Percentiles rank a stretch among this genome's conserved stretches.
These are phyloP conservation scores for Taphrina confusa DNA, from an alignment of 1,139 yeast species.

Conservation along the genomic window DNA sequence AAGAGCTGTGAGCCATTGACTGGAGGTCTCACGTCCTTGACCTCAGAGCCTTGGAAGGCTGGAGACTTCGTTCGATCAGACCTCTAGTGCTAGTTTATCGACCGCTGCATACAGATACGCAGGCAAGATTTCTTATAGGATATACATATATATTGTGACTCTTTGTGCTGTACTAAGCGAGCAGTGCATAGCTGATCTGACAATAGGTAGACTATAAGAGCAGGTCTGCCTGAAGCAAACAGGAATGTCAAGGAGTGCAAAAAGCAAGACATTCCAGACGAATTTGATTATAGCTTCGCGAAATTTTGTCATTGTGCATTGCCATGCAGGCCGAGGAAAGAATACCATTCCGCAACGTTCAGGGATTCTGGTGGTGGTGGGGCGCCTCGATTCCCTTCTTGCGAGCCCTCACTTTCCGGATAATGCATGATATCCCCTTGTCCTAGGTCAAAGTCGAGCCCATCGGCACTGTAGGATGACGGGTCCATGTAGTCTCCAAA, in stretches of 20 bases:
- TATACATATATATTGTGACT: no score
- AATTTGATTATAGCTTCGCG: no score
- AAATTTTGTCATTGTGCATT: constrained; percentile 6
- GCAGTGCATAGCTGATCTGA: no score
- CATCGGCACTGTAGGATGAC: constrained; percentile 11
- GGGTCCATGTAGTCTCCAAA: constrained; percentile 31
- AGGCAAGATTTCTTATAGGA: no score
- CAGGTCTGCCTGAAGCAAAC: no score
- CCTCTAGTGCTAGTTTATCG: no score
- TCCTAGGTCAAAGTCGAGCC: constrained; percentile 21
- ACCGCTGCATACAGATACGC: no score
- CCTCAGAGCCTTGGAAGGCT: constrained; percentile 33
- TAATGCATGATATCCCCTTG: constrained; percentile 24
- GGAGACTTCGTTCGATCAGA: constrained; percentile 35
- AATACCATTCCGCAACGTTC: constrained; percentile 31
- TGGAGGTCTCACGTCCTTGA: constrained; percentile 30
- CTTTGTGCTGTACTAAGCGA: no score
- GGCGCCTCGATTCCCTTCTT: constrained; percentile 16
- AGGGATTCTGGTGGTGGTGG: constrained; percentile 27
- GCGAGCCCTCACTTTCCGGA: constrained; percentile 16
- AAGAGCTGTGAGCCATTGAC: constrained; percentile 67
- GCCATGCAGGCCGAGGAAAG: constrained; percentile 28
- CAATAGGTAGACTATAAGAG: no score
- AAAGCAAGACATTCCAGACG: no score
- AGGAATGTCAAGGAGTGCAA: no score